A percentile compares a stretch with the other conserved stretches of the same genome.
Evolutionary conservation across 2,329 filamentous ascomycete species (phyloP).

Genomic region (Malbranchea zuffiana): DNA sequence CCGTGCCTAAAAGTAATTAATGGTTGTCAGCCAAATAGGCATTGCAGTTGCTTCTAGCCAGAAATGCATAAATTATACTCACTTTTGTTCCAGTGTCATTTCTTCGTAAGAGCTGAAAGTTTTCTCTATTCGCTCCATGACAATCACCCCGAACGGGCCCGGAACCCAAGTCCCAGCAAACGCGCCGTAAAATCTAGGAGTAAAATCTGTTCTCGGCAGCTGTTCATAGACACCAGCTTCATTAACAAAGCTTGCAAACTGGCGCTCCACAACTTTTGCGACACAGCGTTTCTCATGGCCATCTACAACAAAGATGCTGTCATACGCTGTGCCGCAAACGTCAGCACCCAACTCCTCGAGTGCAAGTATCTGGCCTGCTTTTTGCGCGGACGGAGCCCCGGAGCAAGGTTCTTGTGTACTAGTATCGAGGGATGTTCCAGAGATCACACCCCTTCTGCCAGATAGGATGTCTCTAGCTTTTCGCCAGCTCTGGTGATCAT

Average conservation of each 20-base stretch:
- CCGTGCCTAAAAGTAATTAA: no score
- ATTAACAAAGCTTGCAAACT: not conserved
- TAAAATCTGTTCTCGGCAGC: not conserved
- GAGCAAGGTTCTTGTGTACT: not conserved
- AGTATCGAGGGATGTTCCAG: not conserved
- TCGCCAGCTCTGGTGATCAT: not conserved
- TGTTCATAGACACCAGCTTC: not conserved
- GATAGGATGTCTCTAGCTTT: not conserved
- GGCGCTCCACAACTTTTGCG: not conserved
- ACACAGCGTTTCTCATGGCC: not conserved
- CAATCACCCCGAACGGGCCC: conserved; percentile 1
- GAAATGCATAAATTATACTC: no score
- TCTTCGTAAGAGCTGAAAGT: conserved; percentile 3
- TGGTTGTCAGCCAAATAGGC: no score
- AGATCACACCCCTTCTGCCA: not conserved
- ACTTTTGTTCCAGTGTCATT: conserved; percentile 1
- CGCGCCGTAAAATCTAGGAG: not conserved
- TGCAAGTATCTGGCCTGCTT: not conserved
- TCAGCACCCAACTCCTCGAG: not conserved
- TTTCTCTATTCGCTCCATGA: conserved; percentile 3
- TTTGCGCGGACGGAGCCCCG: not conserved
- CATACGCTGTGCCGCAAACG: not conserved
- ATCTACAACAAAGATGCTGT: not conserved
- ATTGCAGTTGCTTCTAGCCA: no score
- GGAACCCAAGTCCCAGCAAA: not conserved